These are phyloP conservation scores for Suillus subalutaceus DNA, from an alignment of 768 basidiomycete species.

Conservation along the genomic window DNA sequence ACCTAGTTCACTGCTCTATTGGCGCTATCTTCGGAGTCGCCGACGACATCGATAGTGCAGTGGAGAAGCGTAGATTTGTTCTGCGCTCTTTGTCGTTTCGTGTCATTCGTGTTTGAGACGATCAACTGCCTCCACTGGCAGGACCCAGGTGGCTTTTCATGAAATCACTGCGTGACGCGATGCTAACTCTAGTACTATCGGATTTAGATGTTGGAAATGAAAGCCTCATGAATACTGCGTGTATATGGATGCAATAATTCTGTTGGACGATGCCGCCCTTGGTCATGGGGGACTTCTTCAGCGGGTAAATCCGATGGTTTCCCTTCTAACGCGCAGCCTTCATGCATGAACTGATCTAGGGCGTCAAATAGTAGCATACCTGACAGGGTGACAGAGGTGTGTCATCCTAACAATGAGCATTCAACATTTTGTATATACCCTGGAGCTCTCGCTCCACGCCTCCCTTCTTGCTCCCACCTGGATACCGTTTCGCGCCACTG, in stretches of 20 bases:
- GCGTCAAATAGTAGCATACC: background rate
- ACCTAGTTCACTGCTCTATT: background rate
- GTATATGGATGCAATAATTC: background rate
- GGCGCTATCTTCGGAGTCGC: background rate
- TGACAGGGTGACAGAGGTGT: background rate
- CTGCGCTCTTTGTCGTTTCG: background rate
- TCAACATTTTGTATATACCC: background rate
- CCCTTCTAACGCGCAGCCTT: background rate
- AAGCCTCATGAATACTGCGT: background rate
- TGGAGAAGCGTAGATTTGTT: background rate
- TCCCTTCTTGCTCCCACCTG: background rate
- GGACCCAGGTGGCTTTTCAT: background rate
- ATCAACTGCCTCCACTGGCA: background rate
- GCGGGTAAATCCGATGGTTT: slow-evolving; percentile 1
- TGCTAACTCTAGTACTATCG: background rate
- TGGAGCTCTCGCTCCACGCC: background rate
- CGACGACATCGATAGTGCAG: background rate
- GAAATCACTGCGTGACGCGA: background rate
- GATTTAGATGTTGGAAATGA: background rate
- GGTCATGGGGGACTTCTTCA: background rate
- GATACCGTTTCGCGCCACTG: background rate
- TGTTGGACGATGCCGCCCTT: background rate
- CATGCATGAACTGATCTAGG: background rate
- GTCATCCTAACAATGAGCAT: background rate
- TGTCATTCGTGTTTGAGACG: background rate